phyloP scores from a whole-genome alignment of 495 filamentous ascomycete species.

The Penicillium dipodomyicola region DNA sequence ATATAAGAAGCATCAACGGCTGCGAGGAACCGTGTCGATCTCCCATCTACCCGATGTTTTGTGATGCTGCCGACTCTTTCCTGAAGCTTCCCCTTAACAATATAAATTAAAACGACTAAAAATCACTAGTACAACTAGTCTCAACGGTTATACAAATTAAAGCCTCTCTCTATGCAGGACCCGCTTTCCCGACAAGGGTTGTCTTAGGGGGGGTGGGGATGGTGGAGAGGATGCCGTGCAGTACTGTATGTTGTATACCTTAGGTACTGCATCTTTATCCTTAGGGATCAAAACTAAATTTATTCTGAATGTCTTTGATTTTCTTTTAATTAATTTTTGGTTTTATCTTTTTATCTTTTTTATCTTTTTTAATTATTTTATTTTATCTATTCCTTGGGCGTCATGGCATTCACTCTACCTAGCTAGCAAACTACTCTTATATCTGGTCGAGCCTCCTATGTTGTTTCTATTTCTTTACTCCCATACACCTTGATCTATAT shows the following conservation, averaged over 20 bases:
- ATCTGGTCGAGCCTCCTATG: constrained; percentile 2
- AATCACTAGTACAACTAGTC: not conserved
- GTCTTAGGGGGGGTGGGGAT: constrained; percentile 9
- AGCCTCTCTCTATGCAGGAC: constrained; percentile 22
- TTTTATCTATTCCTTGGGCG: constrained; percentile 8
- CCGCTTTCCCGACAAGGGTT: constrained; percentile 26
- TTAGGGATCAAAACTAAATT: constrained; percentile 15
- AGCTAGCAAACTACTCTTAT: constrained; percentile 2
- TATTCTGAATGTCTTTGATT: constrained; percentile 3
- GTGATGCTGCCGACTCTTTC: constrained; percentile 1
- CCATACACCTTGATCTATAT: not conserved
- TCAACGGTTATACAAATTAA: constrained; percentile 25
- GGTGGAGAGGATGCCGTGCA: constrained; percentile 17
- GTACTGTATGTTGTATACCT: constrained; percentile 15
- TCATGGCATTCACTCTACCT: constrained; percentile 6
- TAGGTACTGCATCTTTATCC: constrained; percentile 15
- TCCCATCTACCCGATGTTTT: constrained; percentile 38
- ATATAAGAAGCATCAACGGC: constrained; percentile 43
- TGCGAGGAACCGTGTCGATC: constrained; percentile 48
- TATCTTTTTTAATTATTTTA: not conserved
- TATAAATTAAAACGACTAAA: not conserved
- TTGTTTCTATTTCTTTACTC: not conserved
- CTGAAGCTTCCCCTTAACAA: not conserved
- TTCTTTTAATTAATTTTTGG: not conserved
- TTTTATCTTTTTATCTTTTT: constrained; percentile 11